Percentiles rank a stretch among this genome's conserved stretches.
Evolutionary conservation across 345 rosid species (phyloP).

Genomic region (Eucalyptus sp.): DNA sequence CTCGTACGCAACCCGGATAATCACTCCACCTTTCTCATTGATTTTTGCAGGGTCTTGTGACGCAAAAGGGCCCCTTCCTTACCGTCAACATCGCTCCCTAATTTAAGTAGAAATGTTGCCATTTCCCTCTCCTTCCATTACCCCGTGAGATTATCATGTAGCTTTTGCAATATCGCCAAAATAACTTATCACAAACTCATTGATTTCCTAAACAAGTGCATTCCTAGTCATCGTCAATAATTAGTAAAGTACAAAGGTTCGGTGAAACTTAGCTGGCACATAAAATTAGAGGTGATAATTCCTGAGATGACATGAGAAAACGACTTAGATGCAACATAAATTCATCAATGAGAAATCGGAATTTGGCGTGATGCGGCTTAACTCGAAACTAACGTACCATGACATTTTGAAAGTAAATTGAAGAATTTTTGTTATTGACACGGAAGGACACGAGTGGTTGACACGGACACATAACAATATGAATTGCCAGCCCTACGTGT

Average conservation of each 20-base stretch:
- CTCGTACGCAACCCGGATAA: no score
- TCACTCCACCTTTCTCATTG: background rate
- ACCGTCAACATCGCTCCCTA: background rate
- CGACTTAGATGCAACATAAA: background rate
- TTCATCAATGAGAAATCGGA: background rate
- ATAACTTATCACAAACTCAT: no score
- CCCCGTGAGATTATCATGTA: no score
- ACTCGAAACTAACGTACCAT: background rate
- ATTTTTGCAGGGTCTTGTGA: background rate
- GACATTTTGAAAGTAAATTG: background rate
- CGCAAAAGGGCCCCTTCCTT: background rate
- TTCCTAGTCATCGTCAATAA: background rate
- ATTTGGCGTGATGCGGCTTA: background rate
- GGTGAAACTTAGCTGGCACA: background rate
- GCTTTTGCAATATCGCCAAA: no score
- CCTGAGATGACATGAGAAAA: background rate
- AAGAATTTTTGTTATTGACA: background rate
- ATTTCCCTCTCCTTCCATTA: background rate
- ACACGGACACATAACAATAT: background rate
- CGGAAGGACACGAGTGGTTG: background rate
- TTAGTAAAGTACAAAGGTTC: background rate
- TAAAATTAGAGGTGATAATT: background rate
- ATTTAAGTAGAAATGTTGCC: background rate
- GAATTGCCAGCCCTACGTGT: no score
- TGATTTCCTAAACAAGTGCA: background rate